Evolutionary conservation across 2,329 filamentous ascomycete genomes (phyloP).

Genomic region (Colletotrichum gigasporum): DNA sequence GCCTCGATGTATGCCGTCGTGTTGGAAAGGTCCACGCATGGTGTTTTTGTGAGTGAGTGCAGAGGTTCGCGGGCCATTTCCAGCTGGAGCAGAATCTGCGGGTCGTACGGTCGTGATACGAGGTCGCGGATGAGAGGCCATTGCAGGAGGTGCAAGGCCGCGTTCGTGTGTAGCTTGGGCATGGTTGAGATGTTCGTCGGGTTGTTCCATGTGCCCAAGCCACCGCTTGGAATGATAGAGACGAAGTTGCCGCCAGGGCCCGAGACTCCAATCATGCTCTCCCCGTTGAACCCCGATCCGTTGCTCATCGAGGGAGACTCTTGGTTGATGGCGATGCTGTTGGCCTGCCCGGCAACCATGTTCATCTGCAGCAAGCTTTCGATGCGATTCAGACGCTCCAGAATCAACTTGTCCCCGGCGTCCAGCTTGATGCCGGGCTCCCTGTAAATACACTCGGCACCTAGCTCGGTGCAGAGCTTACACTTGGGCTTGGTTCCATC

Average conservation of each 20-base stretch:
- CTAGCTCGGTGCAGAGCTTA: conserved; percentile 83
- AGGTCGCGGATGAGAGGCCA: conserved; percentile 84
- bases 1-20: conserved; percentile 79
- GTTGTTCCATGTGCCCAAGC: conserved; percentile 77
- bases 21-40: conserved; percentile 77
- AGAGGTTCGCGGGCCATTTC: conserved; percentile 85
- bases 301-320: conserved; percentile 73
- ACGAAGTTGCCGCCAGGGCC: conserved; percentile 56
- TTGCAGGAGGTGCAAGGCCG: conserved; percentile 79
- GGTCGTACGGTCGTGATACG: conserved; percentile 80
- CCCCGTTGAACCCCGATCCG: conserved; percentile 67
- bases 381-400: conserved; percentile 81
- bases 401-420: conserved; percentile 85
- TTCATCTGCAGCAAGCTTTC: conserved; percentile 81
- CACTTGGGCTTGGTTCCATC: conserved; percentile 85
- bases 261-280: conserved; percentile 61
- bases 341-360: conserved; percentile 60
- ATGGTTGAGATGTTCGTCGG: conserved; percentile 81
- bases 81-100: conserved; percentile 82
- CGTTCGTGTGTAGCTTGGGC: conserved; percentile 86
- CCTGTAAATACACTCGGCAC: conserved; percentile 84
- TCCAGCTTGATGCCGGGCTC: conserved; percentile 89
- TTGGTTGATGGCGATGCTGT: conserved; percentile 64
- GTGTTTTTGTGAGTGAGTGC: conserved; percentile 70
- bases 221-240: conserved; percentile 68